A percentile compares a stretch with the other conserved stretches of the same genome.
Conservation (phyloP, 768 basidiomycete species). For the Gymnopilus junonius region DNA sequence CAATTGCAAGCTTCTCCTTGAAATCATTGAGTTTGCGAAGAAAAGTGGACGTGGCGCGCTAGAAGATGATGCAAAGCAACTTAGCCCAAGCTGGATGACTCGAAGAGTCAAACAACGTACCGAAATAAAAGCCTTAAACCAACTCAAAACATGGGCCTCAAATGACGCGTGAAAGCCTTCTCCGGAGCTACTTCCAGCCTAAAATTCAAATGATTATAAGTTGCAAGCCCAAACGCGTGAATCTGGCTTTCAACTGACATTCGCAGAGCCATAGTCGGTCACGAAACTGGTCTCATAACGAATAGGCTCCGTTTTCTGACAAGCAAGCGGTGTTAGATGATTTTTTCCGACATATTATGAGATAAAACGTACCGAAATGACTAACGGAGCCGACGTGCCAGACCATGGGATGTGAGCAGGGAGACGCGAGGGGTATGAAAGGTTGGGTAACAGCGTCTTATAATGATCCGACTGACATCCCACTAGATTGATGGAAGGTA, state of each 20-base stretch:
- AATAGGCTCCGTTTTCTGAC: neutral
- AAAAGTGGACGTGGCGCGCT: conserved; percentile 4
- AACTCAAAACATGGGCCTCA: conserved; percentile 1
- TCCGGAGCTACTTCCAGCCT: neutral
- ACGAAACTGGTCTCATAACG: neutral
- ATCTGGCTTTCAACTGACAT: neutral
- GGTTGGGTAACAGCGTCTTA: conserved; percentile 7
- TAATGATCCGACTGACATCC: conserved; percentile 1
- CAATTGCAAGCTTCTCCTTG: neutral
- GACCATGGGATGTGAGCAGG: conserved; percentile 8
- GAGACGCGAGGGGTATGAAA: conserved; percentile 7
- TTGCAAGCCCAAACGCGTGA: neutral
- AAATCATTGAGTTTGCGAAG: neutral
- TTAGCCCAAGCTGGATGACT: neutral
- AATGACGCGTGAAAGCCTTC: conserved; percentile 1
- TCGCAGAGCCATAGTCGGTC: neutral
- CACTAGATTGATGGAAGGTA: conserved; percentile 7
- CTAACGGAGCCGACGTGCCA: neutral
- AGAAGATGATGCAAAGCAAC: neutral
- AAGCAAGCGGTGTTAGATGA: neutral
- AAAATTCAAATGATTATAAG: neutral
- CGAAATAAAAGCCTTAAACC: conserved; percentile 4
- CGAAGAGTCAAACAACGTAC: neutral
- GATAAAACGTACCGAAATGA: conserved; percentile 1
- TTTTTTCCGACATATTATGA: neutral